Conservation (phyloP, 257 asterid species). For the Datura wrightii region DNA sequence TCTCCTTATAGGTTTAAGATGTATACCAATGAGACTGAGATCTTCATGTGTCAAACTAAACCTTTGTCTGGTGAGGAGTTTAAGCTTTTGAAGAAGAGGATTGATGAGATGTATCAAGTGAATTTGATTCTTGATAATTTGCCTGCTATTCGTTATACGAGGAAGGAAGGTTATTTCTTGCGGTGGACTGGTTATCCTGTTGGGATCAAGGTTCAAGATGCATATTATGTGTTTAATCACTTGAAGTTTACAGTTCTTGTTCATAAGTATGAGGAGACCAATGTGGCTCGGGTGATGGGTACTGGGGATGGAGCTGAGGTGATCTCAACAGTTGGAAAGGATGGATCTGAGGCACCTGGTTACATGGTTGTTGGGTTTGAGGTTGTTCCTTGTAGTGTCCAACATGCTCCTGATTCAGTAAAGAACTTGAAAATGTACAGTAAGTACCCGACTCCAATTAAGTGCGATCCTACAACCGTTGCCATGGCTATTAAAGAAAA, state of each 20-base stretch:
- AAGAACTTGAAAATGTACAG: conserved; percentile 66
- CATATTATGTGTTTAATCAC: conserved; percentile 75
- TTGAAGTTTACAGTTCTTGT: conserved; percentile 77
- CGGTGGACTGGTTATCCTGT: conserved; percentile 88
- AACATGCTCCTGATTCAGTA: conserved; percentile 54
- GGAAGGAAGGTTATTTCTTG: conserved; percentile 69
- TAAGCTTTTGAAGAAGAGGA: conserved; percentile 78
- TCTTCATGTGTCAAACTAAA: conserved; percentile 73
- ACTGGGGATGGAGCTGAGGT: conserved; percentile 84
- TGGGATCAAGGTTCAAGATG: conserved; percentile 69
- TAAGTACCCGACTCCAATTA: conserved; percentile 63
- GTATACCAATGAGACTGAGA: conserved; percentile 69
- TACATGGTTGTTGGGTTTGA: conserved; percentile 93
- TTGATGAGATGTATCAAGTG: conserved; percentile 89
- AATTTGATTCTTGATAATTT: conserved; percentile 80
- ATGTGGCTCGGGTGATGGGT: conserved; percentile 85
- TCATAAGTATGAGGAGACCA: conserved; percentile 77
- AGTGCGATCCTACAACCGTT: conserved; percentile 71
- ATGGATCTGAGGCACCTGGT: conserved; percentile 70
- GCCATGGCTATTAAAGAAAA: conserved; percentile 73
- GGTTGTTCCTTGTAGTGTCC: conserved; percentile 81
- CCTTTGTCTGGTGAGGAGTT: conserved; percentile 72
- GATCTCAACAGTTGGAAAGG: conserved; percentile 60
- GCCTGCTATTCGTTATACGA: conserved; percentile 81
- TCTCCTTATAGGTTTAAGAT: conserved; percentile 88